Base-by-base conservation (phyloP, 2,329 filamentous ascomycete genomes). In the Epichloe sylvatica region DNA sequence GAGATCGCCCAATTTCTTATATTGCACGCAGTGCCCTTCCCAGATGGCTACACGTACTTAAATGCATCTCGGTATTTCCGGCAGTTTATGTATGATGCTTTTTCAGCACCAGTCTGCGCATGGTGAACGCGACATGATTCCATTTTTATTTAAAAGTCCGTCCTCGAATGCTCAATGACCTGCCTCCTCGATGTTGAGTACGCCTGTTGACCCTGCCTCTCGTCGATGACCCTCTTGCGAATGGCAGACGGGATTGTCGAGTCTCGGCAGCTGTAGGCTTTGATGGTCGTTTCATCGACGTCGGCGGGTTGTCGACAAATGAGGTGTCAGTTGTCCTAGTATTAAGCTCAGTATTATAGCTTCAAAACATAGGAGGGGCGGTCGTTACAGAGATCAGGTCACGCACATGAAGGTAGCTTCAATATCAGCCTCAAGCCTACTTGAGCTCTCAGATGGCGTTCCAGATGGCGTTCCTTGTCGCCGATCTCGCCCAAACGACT, bases 371-470 rank as follows among this genome's bases (percentile, higher is more conserved):
- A 52, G 49, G 44, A 42, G 21, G 40, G n/a, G 19, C 12, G 36
- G 17, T n/a, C 19, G 13, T n/a, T 33, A 9, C 5, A 40, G 37
- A 30, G n/a, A 23, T n/a, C 9, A 17, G 15, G 34, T 17, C 15
- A 67, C 78, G 67, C 69, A 86, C 82, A 96, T 78, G 60, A 95
- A 95, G 0, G 90, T 95, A 47, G 84, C 85, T 58, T 96, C 90
- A 15, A 67, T 67, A n/a, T 79, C 75, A 21, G 65, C 50, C 19
- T 73, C 73, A 5, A 59, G 59, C 23, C 59, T 57, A 3, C 51
- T 52, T 5, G 52, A 49, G 13, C 51, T 52, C 9, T 47, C 45
- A 15, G 67, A 60, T 51, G 23, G 23, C 23, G 23, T 25, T 51
- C 78, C 77, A 15, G 67, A 60, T 51, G 75, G 67, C 23, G 74